phyloP scores from a whole-genome alignment of 768 basidiomycete genomes.

The Obba rivulosa region DNA sequence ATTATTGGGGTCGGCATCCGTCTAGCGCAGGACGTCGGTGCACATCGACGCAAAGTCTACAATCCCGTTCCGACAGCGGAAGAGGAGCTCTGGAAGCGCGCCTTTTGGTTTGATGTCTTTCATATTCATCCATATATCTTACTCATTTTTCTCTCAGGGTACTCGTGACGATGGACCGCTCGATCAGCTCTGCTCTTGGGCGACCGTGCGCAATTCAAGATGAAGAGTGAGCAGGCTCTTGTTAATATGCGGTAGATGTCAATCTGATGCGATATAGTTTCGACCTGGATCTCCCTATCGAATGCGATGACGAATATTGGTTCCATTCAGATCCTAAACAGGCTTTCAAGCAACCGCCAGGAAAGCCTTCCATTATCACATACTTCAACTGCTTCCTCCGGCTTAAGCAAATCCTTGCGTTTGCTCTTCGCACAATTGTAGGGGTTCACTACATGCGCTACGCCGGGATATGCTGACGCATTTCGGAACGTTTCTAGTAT shows the following conservation, averaged over 20 bases:
- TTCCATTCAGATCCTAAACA: conserved; percentile 46
- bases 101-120: conserved; percentile 44
- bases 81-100: conserved; percentile 71
- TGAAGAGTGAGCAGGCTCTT: conserved; percentile 50
- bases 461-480: background rate
- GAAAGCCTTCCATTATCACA: conserved; percentile 49
- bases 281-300: conserved; percentile 70
- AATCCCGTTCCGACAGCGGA: conserved; percentile 40
- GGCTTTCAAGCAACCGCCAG: conserved; percentile 61
- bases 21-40: conserved; percentile 70
- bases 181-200: conserved; percentile 47
- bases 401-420: conserved; percentile 65
- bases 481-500: conserved; percentile 40
- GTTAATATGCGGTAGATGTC: background rate
- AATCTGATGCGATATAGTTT: conserved; percentile 37
- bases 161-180: conserved; percentile 42
- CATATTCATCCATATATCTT: background rate
- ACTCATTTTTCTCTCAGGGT: conserved; percentile 31
- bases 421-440: conserved; percentile 67
- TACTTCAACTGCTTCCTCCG: conserved; percentile 63
- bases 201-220: conserved; percentile 71
- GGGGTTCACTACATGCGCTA: conserved; percentile 19
- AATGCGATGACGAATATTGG: conserved; percentile 84
- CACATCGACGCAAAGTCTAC: conserved; percentile 49
- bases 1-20: conserved; percentile 61